Evolutionary conservation across 164 flowering plant genomes (phyloP), one percentile per base, ranked within the genome.

Genomic region (Tinospora cordifolia): DNA sequence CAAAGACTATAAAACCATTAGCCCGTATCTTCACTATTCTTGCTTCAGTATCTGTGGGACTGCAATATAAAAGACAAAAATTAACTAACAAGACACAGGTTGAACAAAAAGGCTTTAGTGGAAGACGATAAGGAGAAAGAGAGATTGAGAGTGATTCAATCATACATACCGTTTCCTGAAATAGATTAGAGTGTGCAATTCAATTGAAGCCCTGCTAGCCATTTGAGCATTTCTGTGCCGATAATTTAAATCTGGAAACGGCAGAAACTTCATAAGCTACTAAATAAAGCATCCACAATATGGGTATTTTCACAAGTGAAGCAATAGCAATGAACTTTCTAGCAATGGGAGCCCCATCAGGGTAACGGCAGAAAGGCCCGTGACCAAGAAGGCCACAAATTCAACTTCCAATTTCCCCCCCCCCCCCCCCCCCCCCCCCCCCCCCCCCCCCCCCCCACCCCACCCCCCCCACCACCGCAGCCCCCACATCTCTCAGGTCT

Each of bases 191-290:
- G 99, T 94, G 75, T 94, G 98, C 68, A 94, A 92, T 87, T 94
- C 99, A 41, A 94, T 96, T 13, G 99, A 94, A 58, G 92, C 90
- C 67, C 99, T 83, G 54, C 99, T 75, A 11, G 99, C 99, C 97
- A 94, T 94, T 80, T 94, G 99, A 38, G 98, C 99, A 84, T 94
- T 94, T 72, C 95, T 88, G 74, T 94, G 99, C 46, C 99, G 93
- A 81, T 85, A 88, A 81, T 94, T 94, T 74, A 94, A 77, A 87
- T 94, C 99, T 94, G 87, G 38, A 79, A 27, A 66, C 62, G 49
- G 36, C 34, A 46, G 17, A 2, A 68, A 22, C 68, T 39, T 25
- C 69, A 74, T 11, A 26, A 67, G 19, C 8, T n/a, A n/a, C n/a
- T n/a, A n/a, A n/a, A n/a, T n/a, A n/a, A n/a, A n/a, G n/a, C n/a